phyloP scores from a whole-genome alignment of 1,139 yeast genomes.

The Kurtzmaniella quercitrusa region DNA sequence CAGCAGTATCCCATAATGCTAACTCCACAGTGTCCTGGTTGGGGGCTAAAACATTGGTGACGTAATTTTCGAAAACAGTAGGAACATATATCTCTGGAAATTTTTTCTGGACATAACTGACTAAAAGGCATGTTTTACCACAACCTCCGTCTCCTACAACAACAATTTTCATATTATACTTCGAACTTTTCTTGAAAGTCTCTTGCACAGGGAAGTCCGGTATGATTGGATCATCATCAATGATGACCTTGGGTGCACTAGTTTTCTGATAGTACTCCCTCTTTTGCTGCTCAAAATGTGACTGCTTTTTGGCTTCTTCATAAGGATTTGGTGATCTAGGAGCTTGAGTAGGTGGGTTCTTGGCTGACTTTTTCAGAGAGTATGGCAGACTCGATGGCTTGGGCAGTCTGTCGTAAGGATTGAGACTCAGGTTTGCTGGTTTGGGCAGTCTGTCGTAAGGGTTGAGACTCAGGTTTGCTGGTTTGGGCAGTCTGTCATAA shows the following conservation, averaged over 20 bases:
- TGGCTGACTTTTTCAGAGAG: not conserved
- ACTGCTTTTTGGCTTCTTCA: slow-evolving; percentile 22
- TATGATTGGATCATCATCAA: slow-evolving; percentile 36
- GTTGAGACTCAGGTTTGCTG: too few species aligned
- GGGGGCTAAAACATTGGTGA: slow-evolving; percentile 59
- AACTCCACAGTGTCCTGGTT: slow-evolving; percentile 53
- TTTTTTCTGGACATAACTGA: slow-evolving; percentile 74
- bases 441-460: not conserved
- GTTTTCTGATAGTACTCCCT: slow-evolving; percentile 16
- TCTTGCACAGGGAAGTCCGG: slow-evolving; percentile 35
- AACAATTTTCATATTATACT: slow-evolving; percentile 58
- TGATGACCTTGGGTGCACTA: slow-evolving; percentile 26
- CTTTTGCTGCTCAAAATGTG: slow-evolving; percentile 17
- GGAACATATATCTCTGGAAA: slow-evolving; percentile 84
- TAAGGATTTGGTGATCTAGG: slow-evolving; percentile 22
- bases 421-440: not conserved
- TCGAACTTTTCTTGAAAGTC: slow-evolving; percentile 28
- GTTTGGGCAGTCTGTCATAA: too few species aligned
- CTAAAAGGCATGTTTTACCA: slow-evolving; percentile 85
- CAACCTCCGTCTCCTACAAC: slow-evolving; percentile 96
- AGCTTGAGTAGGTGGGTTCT: not conserved
- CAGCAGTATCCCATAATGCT: slow-evolving; percentile 92
- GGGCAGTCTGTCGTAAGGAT: not conserved
- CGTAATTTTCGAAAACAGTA: slow-evolving; percentile 82
- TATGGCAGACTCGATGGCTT: not conserved